A percentile compares a stretch with the other conserved stretches of the same genome.
Evolutionary conservation across 371 early-diverging fungal genomes (phyloP).

Genomic region (Quaeritorhiza haematococci): DNA sequence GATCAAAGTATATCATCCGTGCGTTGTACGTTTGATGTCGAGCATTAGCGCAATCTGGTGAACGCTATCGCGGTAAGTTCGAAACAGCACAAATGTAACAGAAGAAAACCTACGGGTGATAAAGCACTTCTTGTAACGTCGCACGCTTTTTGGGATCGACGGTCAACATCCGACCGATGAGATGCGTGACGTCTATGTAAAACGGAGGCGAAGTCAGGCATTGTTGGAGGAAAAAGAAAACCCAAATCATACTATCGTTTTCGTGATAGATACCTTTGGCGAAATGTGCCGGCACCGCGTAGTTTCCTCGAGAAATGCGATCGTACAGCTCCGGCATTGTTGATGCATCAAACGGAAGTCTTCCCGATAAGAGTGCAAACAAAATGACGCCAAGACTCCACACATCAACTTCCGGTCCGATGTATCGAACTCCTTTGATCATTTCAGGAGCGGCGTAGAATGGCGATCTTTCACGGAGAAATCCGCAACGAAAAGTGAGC

Average conservation of each 20-base stretch:
- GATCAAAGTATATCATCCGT: too few relatives aligned
- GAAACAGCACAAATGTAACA: not conserved
- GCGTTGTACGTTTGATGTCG: too few relatives aligned
- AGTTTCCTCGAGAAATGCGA: constrained; percentile 55
- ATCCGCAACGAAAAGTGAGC: not conserved
- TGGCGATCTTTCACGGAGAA: constrained; percentile 85
- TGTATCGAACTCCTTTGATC: constrained; percentile 60
- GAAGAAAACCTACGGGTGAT: constrained; percentile 23
- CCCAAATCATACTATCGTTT: constrained; percentile 2
- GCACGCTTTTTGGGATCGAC: constrained; percentile 36
- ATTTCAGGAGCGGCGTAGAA: constrained; percentile 95
- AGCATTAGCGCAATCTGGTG: too few relatives aligned
- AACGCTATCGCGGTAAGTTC: not conserved
- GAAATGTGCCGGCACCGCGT: constrained; percentile 44
- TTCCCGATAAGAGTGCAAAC: constrained; percentile 37
- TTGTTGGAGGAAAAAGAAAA: not conserved
- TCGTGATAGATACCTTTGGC: constrained; percentile 13
- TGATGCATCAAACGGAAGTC: constrained; percentile 48
- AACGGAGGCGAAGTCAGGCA: not conserved
- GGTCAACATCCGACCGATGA: constrained; percentile 33
- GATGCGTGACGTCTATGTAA: constrained; percentile 20
- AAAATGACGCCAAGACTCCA: constrained; percentile 91
- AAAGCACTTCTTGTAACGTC: constrained; percentile 32
- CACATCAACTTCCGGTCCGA: constrained; percentile 39
- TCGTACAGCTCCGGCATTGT: constrained; percentile 61